These are phyloP conservation scores for Phytophthora chlamydospora DNA, from an alignment of 352 stramenopile genomes.

Conservation along the genomic window DNA sequence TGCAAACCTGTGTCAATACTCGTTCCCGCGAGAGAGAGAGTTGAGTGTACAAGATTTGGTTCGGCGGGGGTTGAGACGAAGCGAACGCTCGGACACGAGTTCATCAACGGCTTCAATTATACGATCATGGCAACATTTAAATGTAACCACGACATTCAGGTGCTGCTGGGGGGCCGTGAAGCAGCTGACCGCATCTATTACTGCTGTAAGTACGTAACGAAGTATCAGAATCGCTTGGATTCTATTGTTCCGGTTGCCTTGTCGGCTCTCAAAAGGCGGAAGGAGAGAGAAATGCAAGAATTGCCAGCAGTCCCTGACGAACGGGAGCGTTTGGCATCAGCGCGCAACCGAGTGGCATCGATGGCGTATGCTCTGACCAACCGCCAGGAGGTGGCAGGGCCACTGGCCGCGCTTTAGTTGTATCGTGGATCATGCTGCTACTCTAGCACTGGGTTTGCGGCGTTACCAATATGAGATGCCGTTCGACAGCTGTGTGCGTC, in stretches of 20 bases:
- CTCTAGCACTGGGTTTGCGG: background rate
- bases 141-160: background rate
- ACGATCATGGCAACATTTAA: constrained; percentile 1
- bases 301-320: no score
- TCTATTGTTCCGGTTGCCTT: constrained; percentile 3
- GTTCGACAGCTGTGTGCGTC: background rate
- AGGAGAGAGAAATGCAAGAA: background rate
- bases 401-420: background rate
- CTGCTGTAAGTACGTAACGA: constrained; percentile 3
- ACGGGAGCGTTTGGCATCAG: background rate
- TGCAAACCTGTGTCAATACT: no score
- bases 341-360: constrained; percentile 1
- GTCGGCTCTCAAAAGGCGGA: background rate
- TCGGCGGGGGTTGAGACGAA: background rate
- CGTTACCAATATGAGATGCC: background rate
- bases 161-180: background rate
- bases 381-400: constrained; percentile 2
- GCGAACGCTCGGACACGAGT: background rate
- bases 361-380: constrained; percentile 3
- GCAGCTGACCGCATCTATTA: constrained; percentile 7
- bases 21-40: no score
- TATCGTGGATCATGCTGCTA: constrained; percentile 5
- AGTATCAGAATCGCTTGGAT: constrained; percentile 1
- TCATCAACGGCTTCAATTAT: background rate
- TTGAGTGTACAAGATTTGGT: no score